Percentiles rank a stretch among this genome's conserved stretches.
phyloP scores from a whole-genome alignment of 179 eudicot genomes.

The Drosera spatulata region DNA sequence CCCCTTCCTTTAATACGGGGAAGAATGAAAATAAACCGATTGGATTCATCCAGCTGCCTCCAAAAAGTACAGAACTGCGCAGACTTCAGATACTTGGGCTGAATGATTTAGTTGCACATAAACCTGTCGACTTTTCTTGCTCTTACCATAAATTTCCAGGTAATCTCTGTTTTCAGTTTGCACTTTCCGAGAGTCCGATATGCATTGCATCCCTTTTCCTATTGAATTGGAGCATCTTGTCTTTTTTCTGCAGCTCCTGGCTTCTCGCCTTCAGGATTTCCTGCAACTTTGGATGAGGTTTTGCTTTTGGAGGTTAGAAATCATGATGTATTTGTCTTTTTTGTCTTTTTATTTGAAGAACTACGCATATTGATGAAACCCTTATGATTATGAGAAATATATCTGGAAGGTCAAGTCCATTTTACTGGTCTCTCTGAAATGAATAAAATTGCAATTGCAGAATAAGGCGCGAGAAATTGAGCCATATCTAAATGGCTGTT shows the following conservation, averaged over 20 bases:
- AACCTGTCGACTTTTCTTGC: conserved; percentile 23
- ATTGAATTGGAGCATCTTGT: neutral
- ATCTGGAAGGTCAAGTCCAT: too few species aligned
- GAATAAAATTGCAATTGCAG: conserved; percentile 36
- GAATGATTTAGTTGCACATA: conserved; percentile 11
- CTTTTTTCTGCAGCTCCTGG: conserved; percentile 33
- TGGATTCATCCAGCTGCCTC: conserved; percentile 25
- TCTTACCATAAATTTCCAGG: conserved; percentile 43
- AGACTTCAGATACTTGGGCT: conserved; percentile 20
- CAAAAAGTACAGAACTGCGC: conserved; percentile 16
- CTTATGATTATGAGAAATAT: too few species aligned
- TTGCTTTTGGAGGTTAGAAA: conserved; percentile 44
- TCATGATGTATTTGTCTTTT: neutral
- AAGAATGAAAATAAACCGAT: conserved; percentile 20
- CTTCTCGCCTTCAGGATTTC: conserved; percentile 3
- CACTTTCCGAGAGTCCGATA: neutral
- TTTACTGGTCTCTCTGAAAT: too few species aligned
- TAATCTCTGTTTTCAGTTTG: conserved; percentile 12
- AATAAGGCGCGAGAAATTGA: conserved; percentile 53
- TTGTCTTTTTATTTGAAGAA: neutral
- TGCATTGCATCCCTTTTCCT: neutral
- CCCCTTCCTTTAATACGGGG: conserved; percentile 33
- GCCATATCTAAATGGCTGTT: conserved; percentile 54
- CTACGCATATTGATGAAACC: too few species aligned
- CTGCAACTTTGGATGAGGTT: conserved; percentile 43